Evolutionary conservation across 2,329 filamentous ascomycete genomes (phyloP).

Genomic region (Venturia oleaginea): DNA sequence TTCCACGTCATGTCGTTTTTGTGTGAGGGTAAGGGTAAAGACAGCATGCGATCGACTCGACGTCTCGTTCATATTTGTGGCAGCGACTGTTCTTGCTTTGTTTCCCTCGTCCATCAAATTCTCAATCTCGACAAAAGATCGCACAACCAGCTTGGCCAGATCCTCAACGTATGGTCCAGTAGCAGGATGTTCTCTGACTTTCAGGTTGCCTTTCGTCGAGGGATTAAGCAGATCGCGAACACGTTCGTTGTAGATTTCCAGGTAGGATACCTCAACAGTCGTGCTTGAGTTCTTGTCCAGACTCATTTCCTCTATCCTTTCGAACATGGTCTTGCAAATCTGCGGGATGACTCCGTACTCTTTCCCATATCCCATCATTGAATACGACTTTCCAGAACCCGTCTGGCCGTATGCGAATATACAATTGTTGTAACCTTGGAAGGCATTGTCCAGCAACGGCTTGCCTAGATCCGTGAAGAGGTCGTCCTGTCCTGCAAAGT

Average conservation of each 20-base stretch:
- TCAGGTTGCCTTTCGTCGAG: slow-evolving; percentile 88
- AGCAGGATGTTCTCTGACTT: slow-evolving; percentile 94
- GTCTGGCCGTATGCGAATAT: slow-evolving; percentile 99
- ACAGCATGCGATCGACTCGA: slow-evolving; percentile 97
- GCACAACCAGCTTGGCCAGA: slow-evolving; percentile 86
- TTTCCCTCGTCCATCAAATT: slow-evolving; percentile 99
- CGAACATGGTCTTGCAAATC: slow-evolving; percentile 98
- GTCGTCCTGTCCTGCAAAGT: slow-evolving; percentile 84
- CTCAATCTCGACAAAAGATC: slow-evolving; percentile 91
- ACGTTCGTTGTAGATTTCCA: slow-evolving; percentile 98
- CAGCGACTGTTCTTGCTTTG: slow-evolving; percentile 93
- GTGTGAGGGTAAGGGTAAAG: slow-evolving; percentile 90
- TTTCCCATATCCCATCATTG: slow-evolving; percentile 99
- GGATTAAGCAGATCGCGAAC: slow-evolving; percentile 94
- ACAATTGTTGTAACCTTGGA: slow-evolving; percentile 98
- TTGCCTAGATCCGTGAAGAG: slow-evolving; percentile 81
- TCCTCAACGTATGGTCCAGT: slow-evolving; percentile 98
- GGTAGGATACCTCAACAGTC: slow-evolving; percentile 94
- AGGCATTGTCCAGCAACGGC: slow-evolving; percentile 93
- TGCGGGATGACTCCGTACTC: slow-evolving; percentile 92
- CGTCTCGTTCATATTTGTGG: slow-evolving; percentile 99
- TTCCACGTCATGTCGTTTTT: slow-evolving; percentile 82
- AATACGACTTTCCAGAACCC: slow-evolving; percentile 96
- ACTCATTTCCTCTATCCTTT: slow-evolving; percentile 62
- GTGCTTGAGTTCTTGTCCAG: slow-evolving; percentile 72